Conservation (phyloP, 345 rosid species). For the Reutealis trisperma region DNA sequence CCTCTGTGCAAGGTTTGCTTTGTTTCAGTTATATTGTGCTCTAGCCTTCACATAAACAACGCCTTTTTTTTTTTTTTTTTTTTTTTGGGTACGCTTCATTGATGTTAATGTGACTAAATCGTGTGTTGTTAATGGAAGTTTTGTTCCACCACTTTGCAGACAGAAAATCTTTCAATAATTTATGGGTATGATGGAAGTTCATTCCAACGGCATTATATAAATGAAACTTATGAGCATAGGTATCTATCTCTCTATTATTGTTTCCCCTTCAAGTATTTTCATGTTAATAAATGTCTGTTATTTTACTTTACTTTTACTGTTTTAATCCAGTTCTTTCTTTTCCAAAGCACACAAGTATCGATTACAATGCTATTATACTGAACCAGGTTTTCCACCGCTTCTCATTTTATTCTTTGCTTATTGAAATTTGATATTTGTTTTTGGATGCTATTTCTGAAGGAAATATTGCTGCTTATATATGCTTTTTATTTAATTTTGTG, state of each 20-base stretch:
- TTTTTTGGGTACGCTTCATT: not conserved
- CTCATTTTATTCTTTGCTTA: constrained; percentile 21
- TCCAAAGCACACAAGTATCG: constrained; percentile 75
- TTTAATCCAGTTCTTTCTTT: constrained; percentile 55
- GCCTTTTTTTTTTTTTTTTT: not conserved
- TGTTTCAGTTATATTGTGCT: not conserved
- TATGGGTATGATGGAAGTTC: constrained; percentile 62
- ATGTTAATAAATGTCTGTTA: constrained; percentile 3
- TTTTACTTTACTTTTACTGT: constrained; percentile 3
- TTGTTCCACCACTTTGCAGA: constrained; percentile 47
- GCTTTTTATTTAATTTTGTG: constrained; percentile 28
- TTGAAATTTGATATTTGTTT: constrained; percentile 5
- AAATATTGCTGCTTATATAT: not conserved
- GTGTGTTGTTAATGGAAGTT: constrained; percentile 9
- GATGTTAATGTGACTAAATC: not conserved
- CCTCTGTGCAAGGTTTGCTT: constrained; percentile 88
- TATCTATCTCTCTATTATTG: constrained; percentile 19
- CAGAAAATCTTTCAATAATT: constrained; percentile 61
- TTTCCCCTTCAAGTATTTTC: constrained; percentile 2
- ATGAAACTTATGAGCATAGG: constrained; percentile 46
- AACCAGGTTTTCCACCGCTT: constrained; percentile 54
- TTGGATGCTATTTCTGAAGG: constrained; percentile 8
- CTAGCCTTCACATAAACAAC: not conserved
- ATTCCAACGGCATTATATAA: constrained; percentile 62
- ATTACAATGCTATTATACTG: constrained; percentile 64